Base-by-base conservation (phyloP, 2,329 filamentous ascomycete genomes). In the Dactylellina cionopaga region DNA sequence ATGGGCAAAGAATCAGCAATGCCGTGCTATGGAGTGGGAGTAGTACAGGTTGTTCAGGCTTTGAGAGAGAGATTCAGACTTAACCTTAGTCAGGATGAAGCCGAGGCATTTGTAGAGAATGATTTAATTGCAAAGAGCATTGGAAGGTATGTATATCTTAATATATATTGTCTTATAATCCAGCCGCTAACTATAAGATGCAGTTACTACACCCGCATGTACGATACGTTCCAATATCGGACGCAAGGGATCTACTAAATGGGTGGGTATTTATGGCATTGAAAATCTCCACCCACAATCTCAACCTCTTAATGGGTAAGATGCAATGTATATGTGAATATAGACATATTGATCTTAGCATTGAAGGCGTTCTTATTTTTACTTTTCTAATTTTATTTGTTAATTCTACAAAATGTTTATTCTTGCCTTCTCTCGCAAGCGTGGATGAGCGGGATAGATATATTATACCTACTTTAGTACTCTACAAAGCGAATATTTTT, bases 141-240 rank as follows among this genome's bases (percentile, higher is more conserved):
- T 76, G 91, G 91, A 74, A 94, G 91, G 80, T 95, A 95, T 22
- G 51, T 31, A 11, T 81, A 94, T 93, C 80, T 94, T 91, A 79
- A 87, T 91, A 15, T 19, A 22, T 46, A 19, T 49, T 46, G 15
- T 15, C 7, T 15, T 68, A 54, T 51, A 27, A 47, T 5, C 25
- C 35, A 13, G 46, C 64, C 72, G 47, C 68, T 71, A 74, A 49
- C 31, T 59, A 35, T 25, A 29, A 5, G 54, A 17, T 19, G 33
- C 49, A 43, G 59, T 41, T 64, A 68, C 25, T 74, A 59, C 49
- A 68, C 66, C 47, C 59, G 66, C 29, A 69, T 74, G 90, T 92
- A 92, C 78, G 90, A 92, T 81, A 92, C 90, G 74, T 94, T 92
- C 83, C 91, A 94, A 83, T 94, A 94, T 82, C 87, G 91, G 78